These are phyloP conservation scores for Echeveria elegans DNA, from an alignment of 164 flowering plant genomes.

Conservation along the genomic window DNA sequence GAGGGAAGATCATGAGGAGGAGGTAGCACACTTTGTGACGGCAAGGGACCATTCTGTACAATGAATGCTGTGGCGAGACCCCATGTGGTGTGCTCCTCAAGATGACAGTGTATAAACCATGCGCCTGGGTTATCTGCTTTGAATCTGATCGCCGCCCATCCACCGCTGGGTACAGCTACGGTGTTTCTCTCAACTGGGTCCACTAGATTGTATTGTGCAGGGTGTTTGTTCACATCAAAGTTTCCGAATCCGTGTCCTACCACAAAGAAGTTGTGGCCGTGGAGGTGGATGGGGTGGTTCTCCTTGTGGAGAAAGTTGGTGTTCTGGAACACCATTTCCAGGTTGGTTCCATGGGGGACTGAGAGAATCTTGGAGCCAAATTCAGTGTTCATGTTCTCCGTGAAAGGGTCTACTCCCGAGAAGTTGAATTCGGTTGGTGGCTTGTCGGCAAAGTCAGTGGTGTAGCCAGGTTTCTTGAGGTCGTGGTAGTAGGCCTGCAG, in stretches of 20 bases:
- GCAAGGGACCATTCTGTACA: slow-evolving; percentile 1
- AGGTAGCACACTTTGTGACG: background rate
- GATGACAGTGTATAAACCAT: slow-evolving; percentile 5
- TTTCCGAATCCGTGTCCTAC: slow-evolving; percentile 1
- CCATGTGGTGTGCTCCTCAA: background rate
- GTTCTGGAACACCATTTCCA: slow-evolving; percentile 1
- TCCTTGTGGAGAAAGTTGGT: slow-evolving; percentile 7
- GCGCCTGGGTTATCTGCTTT: slow-evolving; percentile 4
- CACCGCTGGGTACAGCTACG: background rate
- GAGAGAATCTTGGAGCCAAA: slow-evolving; percentile 6
- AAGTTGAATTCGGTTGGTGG: slow-evolving; percentile 2
- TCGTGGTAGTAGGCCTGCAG: slow-evolving; percentile 5
- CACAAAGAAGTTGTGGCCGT: slow-evolving; percentile 7
- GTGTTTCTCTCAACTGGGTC: slow-evolving; percentile 6
- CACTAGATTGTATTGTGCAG: slow-evolving; percentile 4
- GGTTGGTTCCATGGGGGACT: slow-evolving; percentile 1
- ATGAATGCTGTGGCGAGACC: slow-evolving; percentile 3
- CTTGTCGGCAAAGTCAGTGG: background rate
- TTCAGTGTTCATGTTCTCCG: slow-evolving; percentile 3
- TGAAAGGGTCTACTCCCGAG: slow-evolving; percentile 7
- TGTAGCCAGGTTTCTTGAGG: slow-evolving; percentile 2
- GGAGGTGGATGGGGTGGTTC: slow-evolving; percentile 6
- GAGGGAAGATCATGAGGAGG: slow-evolving; percentile 8
- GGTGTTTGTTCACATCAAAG: background rate
- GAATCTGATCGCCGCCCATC: slow-evolving; percentile 5